Percentiles rank a stretch among this genome's conserved stretches.
phyloP scores from a whole-genome alignment of 495 filamentous ascomycete species.

The Pyrenula massariospora region DNA sequence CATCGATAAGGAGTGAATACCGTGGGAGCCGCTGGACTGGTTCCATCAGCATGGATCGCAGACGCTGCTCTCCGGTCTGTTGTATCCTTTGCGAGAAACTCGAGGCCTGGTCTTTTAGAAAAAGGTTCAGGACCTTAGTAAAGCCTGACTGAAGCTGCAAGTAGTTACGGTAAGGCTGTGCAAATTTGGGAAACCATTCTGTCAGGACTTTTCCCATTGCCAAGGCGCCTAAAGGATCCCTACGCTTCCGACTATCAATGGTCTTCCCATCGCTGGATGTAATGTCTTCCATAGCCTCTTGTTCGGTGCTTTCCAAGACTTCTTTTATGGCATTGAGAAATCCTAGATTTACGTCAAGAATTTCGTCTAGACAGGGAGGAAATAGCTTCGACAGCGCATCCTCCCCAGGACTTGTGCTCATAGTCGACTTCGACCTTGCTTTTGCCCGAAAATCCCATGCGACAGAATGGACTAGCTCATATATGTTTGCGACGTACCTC shows the following conservation, averaged over 20 bases:
- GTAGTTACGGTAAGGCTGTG: constrained; percentile 80
- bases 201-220: constrained; percentile 66
- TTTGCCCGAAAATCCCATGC: constrained; percentile 60
- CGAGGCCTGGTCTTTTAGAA: constrained; percentile 60
- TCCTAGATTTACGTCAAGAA: constrained; percentile 64
- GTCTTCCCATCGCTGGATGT: constrained; percentile 25
- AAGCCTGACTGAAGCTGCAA: constrained; percentile 78
- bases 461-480: constrained; percentile 67
- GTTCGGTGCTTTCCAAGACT: constrained; percentile 73
- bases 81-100: constrained; percentile 69
- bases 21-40: constrained; percentile 90
- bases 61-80: constrained; percentile 76
- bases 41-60: constrained; percentile 91
- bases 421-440: constrained; percentile 40
- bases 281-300: constrained; percentile 60
- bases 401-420: constrained; percentile 61
- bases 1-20: constrained; percentile 92
- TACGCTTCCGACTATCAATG: constrained; percentile 26
- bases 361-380: constrained; percentile 63
- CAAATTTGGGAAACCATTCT: constrained; percentile 86
- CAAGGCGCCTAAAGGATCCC: constrained; percentile 62
- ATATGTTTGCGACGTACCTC: constrained; percentile 77
- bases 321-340: constrained; percentile 66
- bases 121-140: constrained; percentile 61
- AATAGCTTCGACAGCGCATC: constrained; percentile 66